Percentiles rank a stretch among this genome's conserved stretches.
Evolutionary conservation across 345 rosid species (phyloP).

Genomic region (Cochlearia excelsa): DNA sequence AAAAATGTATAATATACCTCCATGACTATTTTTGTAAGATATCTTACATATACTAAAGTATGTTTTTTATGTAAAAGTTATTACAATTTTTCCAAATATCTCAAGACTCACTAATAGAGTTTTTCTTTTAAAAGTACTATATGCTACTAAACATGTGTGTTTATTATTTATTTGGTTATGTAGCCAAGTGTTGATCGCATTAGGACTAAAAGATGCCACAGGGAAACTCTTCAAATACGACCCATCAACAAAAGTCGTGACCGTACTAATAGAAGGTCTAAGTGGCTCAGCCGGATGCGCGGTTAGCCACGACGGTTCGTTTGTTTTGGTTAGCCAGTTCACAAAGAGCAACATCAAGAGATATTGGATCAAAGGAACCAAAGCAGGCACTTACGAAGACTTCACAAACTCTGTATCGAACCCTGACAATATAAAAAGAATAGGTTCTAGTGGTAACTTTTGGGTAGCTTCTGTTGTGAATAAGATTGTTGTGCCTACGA

Average conservation of each 20-base stretch:
- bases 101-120: too few species aligned
- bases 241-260: conserved; percentile 31
- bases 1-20: too few species aligned
- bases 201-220: conserved; percentile 29
- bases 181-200: conserved; percentile 34
- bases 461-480: conserved; percentile 38
- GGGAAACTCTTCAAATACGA: conserved; percentile 37
- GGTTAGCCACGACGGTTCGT: conserved; percentile 35
- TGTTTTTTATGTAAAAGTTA: too few species aligned
- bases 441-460: conserved; percentile 36
- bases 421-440: conserved; percentile 35
- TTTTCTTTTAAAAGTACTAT: too few species aligned
- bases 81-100: too few species aligned
- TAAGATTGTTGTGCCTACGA: conserved; percentile 28
- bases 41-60: too few species aligned
- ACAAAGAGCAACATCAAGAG: conserved; percentile 35
- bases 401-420: conserved; percentile 30
- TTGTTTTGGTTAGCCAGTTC: conserved; percentile 34
- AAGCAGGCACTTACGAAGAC: conserved; percentile 36
- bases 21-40: too few species aligned
- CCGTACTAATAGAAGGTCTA: conserved; percentile 32
- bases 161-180: background rate
- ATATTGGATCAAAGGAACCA: conserved; percentile 37
- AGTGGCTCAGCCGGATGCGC: conserved; percentile 38
- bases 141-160: too few species aligned